Base-by-base conservation (phyloP, 2,329 filamentous ascomycete genomes). In the Aspergillus eucalypticola region DNA sequence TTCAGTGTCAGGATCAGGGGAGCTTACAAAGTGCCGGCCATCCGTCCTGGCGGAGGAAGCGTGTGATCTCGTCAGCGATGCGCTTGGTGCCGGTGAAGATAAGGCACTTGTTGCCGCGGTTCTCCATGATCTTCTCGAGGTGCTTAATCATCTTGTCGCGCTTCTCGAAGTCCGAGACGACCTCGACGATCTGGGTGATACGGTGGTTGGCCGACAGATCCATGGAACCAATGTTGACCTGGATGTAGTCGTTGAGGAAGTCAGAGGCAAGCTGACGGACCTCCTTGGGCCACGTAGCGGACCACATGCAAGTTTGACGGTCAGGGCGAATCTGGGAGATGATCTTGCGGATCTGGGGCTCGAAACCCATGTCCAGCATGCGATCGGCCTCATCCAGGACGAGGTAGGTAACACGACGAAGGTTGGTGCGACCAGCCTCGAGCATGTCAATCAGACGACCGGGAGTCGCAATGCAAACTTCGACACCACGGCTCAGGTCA, bases 291-390 rank as follows among this genome's bases (percentile, higher is more conserved):
- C 95, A 99, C 6, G 95, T 99, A 70, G 95, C 95, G 62, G 95
- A 99, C 92, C 94, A 99, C 92, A 99, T 96, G 84, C 95, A 95
- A 64, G 95, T 99, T 80, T 99, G 95, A 85, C 95, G 90, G 77
- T 99, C 95, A 56, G 95, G 95, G 70, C 95, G 92, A 79, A 98
- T 98, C 82, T 99, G 95, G 65, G 90, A 86, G 69, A 99, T 93
- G 68, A 99, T 98, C 84, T 98, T 98, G 83, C 95, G 92, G 73
- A 99, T 98, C 79, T 98, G 95, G 68, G 95, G 95, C 82, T 99
- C 95, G 81, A 99, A 98, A 87, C 95, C 95, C 95, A 99, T 99
- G 82, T 99, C 95, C 77, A 99, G 85, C 95, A 99, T 99, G 75
- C 95, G 94, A 82, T 99, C 95, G 76, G 95, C 95, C 83, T 99